Percentiles rank a stretch among this genome's conserved stretches.
Evolutionary conservation across 2,329 filamentous ascomycete species (phyloP).

Genomic region (Stachybotrys echinatus): DNA sequence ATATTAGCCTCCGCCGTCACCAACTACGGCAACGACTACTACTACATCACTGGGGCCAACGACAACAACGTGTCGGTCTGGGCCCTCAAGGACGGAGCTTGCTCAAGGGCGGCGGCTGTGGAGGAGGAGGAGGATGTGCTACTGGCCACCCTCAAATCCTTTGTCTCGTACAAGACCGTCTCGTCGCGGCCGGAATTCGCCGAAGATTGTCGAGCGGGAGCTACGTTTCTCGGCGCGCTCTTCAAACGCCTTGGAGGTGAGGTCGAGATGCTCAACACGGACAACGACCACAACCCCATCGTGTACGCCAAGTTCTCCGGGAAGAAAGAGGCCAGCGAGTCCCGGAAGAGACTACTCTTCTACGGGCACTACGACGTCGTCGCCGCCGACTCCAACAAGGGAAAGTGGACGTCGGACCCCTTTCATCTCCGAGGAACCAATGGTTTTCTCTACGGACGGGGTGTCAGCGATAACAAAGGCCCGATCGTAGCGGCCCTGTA

Average conservation of each 20-base stretch:
- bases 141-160: slow-evolving; percentile 71
- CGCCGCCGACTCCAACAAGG: slow-evolving; percentile 73
- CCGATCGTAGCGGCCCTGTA: slow-evolving; percentile 92
- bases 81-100: slow-evolving; percentile 54
- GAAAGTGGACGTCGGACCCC: slow-evolving; percentile 82
- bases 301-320: slow-evolving; percentile 85
- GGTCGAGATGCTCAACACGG: slow-evolving; percentile 83
- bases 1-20: slow-evolving; percentile 80
- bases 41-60: slow-evolving; percentile 93
- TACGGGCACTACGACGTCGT: slow-evolving; percentile 99
- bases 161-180: slow-evolving; percentile 87
- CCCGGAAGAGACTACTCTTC: slow-evolving; percentile 84
- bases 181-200: slow-evolving; percentile 82
- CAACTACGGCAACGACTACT: slow-evolving; percentile 62
- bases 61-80: slow-evolving; percentile 87
- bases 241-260: slow-evolving; percentile 90
- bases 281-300: slow-evolving; percentile 80
- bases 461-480: slow-evolving; percentile 97
- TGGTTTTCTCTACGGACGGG: slow-evolving; percentile 89
- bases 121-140: slow-evolving; percentile 45
- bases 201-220: slow-evolving; percentile 87
- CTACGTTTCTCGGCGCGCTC: slow-evolving; percentile 81
- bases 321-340: slow-evolving; percentile 58
- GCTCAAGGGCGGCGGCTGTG: slow-evolving; percentile 25
- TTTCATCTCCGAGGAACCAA: slow-evolving; percentile 87